Evolutionary conservation across 164 flowering plant genomes (phyloP), one percentile per base, ranked within the genome.

Genomic region (Hamamelis virginiana): DNA sequence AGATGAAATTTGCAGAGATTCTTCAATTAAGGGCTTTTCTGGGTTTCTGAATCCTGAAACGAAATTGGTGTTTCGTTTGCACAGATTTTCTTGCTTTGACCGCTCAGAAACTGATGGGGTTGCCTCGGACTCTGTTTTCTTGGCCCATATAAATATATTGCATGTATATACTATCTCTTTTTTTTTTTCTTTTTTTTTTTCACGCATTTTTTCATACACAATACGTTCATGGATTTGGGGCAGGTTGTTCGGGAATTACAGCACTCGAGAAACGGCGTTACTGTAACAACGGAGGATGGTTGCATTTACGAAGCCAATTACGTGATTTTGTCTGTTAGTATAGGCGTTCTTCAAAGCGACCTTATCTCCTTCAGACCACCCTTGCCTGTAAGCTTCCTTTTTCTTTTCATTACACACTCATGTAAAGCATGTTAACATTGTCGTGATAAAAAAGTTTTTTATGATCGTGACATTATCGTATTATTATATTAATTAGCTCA

Each of bases 191-290:
- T 48, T 22, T 33, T 27, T 53, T 63, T 58, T 61, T 9, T 65
- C 41, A 6, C 41, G 6, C 41, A 6, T 33, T 33, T 2, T 2
- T 33, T 33, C 41, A 33, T 33, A 33, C 41, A 16, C 12, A 8
- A 22, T 70, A 41, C 47, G 2, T 50, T 53, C 61, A 70, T 72
- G 70, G 27, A 75, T 72, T 71, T 66, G 71, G 48, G 75, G 84
- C 91, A 91, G 98, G 97, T 90, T 66, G 98, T 90, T 64, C 79
- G 96, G 81, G 93, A 90, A 78, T 59, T 91, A 73, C 87, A 89
- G 62, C 87, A 89, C 81, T 86, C 94, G 82, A 86, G 87, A 80
- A 86, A 81, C 80, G 89, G 94, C 73, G 91, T 89, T 9, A 72
- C 73, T 13, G 90, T 91, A 62, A 89, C 63, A 80, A 87, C 96